Conservation (phyloP, 2,329 filamentous ascomycete genomes). For the Aureobasidium lini region DNA sequence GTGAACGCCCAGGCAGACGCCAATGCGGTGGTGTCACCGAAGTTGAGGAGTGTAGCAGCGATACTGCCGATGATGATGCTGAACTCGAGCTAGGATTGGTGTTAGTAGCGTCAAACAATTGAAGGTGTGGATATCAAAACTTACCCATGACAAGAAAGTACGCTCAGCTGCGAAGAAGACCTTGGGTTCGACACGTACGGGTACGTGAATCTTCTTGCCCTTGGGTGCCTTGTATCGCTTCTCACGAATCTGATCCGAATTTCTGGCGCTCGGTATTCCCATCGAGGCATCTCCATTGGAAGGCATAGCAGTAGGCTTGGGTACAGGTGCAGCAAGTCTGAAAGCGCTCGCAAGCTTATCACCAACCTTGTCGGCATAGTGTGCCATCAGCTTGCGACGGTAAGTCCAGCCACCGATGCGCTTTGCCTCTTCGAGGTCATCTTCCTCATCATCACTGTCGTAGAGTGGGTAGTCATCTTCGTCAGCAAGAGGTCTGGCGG, state of each 20-base stretch:
- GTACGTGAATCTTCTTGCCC: slow-evolving; percentile 88
- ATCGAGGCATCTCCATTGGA: slow-evolving; percentile 27
- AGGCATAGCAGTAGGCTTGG: slow-evolving; percentile 38
- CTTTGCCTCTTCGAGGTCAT: slow-evolving; percentile 69
- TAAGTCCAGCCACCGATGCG: slow-evolving; percentile 71
- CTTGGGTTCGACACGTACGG: slow-evolving; percentile 92
- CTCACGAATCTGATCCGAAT: slow-evolving; percentile 26
- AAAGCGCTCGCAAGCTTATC: slow-evolving; percentile 29
- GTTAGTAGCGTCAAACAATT: neutral
- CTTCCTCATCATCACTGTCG: slow-evolving; percentile 73
- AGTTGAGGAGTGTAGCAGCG: slow-evolving; percentile 75
- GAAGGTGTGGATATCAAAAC: slow-evolving; percentile 21
- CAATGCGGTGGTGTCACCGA: slow-evolving; percentile 60
- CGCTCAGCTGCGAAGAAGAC: slow-evolving; percentile 95
- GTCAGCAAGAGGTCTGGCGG: slow-evolving; percentile 48
- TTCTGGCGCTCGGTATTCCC: slow-evolving; percentile 32
- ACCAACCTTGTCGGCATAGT: slow-evolving; percentile 43
- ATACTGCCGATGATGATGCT: slow-evolving; percentile 89
- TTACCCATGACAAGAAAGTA: slow-evolving; percentile 88
- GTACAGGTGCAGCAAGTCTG: slow-evolving; percentile 28
- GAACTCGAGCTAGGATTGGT: slow-evolving; percentile 68
- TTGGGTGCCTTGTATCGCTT: slow-evolving; percentile 62
- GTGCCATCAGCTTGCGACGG: slow-evolving; percentile 46
- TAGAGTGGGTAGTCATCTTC: slow-evolving; percentile 76
- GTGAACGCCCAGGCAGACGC: slow-evolving; percentile 64